A percentile compares a stretch with the other conserved stretches of the same genome.
Conservation (phyloP, 331 rosid species). For the Spiraea crenata region DNA sequence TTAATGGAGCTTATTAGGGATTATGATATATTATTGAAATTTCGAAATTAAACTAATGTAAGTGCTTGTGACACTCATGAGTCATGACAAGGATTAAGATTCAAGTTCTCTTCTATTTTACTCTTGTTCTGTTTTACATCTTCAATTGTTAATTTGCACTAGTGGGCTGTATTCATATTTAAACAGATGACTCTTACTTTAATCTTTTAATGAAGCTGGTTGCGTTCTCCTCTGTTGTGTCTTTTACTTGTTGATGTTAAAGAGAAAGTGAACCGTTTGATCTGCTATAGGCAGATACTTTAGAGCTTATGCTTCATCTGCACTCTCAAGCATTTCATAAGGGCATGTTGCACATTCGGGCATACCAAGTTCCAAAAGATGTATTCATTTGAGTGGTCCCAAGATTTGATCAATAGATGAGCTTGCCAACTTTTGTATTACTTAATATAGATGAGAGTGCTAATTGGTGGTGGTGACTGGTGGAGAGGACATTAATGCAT, state of each 20-base stretch:
- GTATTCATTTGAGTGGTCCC: constrained; percentile 41
- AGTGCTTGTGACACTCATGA: constrained; percentile 48
- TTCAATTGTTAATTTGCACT: constrained; percentile 24
- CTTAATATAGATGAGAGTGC: constrained; percentile 32
- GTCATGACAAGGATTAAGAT: constrained; percentile 39
- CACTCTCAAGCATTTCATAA: background rate
- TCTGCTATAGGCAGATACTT: constrained; percentile 1
- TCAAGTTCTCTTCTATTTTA: constrained; percentile 43
- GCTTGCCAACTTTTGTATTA: constrained; percentile 28
- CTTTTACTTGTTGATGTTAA: constrained; percentile 24
- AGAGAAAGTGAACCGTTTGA: constrained; percentile 21
- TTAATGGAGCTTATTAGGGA: constrained; percentile 44
- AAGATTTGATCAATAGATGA: constrained; percentile 28
- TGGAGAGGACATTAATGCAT: constrained; percentile 65
- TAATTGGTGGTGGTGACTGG: constrained; percentile 33
- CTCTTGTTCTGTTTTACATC: constrained; percentile 26
- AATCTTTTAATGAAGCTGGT: constrained; percentile 31
- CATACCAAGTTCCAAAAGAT: constrained; percentile 16
- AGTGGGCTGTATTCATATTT: constrained; percentile 30
- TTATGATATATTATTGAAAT: constrained; percentile 46
- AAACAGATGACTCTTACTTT: constrained; percentile 15
- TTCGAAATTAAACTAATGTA: constrained; percentile 46
- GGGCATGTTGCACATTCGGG: background rate
- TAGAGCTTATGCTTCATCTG: background rate
- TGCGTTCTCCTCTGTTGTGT: constrained; percentile 15